phyloP scores from a whole-genome alignment of 345 rosid genomes.

The Corymbia maculata region DNA sequence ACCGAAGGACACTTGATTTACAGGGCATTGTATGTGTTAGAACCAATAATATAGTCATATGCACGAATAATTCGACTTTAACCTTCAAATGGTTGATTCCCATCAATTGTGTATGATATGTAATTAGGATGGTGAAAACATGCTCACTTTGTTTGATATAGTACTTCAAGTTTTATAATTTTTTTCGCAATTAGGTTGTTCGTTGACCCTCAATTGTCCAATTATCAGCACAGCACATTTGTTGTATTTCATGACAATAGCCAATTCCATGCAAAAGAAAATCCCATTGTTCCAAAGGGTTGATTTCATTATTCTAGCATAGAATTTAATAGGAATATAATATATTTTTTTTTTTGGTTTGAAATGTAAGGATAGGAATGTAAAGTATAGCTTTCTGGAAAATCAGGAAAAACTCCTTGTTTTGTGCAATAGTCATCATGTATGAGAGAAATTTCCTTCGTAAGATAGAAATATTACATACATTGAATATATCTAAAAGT shows the following conservation, averaged over 20 bases:
- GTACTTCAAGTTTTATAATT: background rate
- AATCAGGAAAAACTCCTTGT: background rate
- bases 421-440: background rate
- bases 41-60: background rate
- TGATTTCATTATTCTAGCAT: background rate
- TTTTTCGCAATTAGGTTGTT: background rate
- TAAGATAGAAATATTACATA: background rate
- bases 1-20: background rate
- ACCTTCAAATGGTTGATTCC: background rate
- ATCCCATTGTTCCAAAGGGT: background rate
- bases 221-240: background rate
- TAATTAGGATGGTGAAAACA: background rate
- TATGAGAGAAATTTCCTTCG: background rate
- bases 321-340: background rate
- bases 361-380: too few relatives aligned
- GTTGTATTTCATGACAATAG: background rate
- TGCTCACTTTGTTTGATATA: background rate
- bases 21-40: background rate
- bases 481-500: background rate
- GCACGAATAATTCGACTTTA: background rate
- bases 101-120: background rate
- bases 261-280: background rate
- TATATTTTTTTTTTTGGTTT: too few relatives aligned
- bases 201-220: background rate
- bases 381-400: background rate